A percentile compares a stretch with the other conserved stretches of the same genome.
Evolutionary conservation across 1,284 basidiomycete genomes (phyloP).

Genomic region (Ceraceosorus bombacis): DNA sequence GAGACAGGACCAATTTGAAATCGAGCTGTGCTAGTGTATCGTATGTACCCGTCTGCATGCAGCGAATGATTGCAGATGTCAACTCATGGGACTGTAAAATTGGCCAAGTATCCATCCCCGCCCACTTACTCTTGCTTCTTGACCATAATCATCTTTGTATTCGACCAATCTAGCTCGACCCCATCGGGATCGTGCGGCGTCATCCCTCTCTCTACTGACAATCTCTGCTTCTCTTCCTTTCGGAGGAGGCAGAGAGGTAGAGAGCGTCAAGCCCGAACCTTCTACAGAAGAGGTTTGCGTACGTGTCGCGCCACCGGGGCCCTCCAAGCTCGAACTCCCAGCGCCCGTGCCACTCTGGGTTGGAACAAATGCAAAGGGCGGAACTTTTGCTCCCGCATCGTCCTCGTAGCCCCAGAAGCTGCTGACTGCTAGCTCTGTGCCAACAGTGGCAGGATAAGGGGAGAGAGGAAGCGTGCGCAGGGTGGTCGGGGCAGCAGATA

Average conservation of each 20-base stretch:
- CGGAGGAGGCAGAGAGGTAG: conserved; percentile 11
- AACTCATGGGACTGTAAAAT: not conserved
- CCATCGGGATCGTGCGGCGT: conserved; percentile 35
- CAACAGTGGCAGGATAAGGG: conserved; percentile 59
- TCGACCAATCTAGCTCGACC: conserved; percentile 37
- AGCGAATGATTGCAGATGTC: too few relatives aligned
- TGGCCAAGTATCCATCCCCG: not conserved
- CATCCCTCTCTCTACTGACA: conserved; percentile 28
- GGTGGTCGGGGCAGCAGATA: conserved; percentile 24
- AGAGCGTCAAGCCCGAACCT: conserved; percentile 4
- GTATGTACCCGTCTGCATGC: conserved; percentile 58
- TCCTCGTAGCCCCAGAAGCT: conserved; percentile 54
- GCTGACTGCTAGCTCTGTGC: conserved; percentile 56
- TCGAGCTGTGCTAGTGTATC: conserved; percentile 59
- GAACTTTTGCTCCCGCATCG: conserved; percentile 29
- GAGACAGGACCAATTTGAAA: conserved; percentile 27
- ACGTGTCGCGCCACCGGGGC: not conserved
- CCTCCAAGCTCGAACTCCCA: not conserved
- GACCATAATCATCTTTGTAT: conserved; percentile 41
- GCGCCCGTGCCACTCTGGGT: conserved; percentile 5
- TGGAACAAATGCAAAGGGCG: conserved; percentile 16
- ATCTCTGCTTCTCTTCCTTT: conserved; percentile 21
- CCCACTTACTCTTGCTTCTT: conserved; percentile 22
- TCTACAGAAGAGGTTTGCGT: too few relatives aligned
- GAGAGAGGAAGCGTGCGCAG: conserved; percentile 59